Evolutionary conservation across 495 filamentous ascomycete genomes (phyloP).

Genomic region (Penicillium cataractarum): DNA sequence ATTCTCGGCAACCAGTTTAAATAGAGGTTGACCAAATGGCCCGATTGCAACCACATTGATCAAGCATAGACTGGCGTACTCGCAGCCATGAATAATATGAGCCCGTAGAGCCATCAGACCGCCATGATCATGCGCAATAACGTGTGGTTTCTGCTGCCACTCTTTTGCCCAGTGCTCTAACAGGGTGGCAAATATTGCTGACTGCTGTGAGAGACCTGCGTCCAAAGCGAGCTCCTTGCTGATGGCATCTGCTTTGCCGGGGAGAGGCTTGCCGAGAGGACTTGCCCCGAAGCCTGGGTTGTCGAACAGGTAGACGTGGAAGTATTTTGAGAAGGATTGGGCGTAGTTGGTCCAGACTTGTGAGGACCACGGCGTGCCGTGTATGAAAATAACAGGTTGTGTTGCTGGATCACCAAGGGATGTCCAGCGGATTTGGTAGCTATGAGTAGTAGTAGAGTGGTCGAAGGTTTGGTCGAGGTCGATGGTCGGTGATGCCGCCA

Average conservation of each 20-base stretch:
- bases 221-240: constrained; percentile 23
- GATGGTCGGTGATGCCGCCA: neutral
- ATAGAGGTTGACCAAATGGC: constrained; percentile 37
- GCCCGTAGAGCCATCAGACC: constrained; percentile 36
- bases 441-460: constrained; percentile 24
- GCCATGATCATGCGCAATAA: constrained; percentile 40
- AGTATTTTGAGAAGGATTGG: constrained; percentile 26
- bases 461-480: constrained; percentile 31
- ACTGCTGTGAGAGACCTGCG: constrained; percentile 29
- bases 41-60: constrained; percentile 40
- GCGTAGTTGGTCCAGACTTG: constrained; percentile 36
- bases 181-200: constrained; percentile 35
- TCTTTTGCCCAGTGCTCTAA: constrained; percentile 27
- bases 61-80: constrained; percentile 36
- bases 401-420: constrained; percentile 21
- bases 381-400: constrained; percentile 37
- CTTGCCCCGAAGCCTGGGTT: constrained; percentile 40
- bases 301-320: constrained; percentile 43
- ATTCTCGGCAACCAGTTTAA: constrained; percentile 36
- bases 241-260: constrained; percentile 7
- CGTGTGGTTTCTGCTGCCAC: constrained; percentile 27
- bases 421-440: constrained; percentile 32
- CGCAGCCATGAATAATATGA: constrained; percentile 28
- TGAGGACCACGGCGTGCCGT: constrained; percentile 45
- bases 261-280: constrained; percentile 20